Conservation (phyloP, 345 rosid species). For the Raphanus sativus region DNA sequence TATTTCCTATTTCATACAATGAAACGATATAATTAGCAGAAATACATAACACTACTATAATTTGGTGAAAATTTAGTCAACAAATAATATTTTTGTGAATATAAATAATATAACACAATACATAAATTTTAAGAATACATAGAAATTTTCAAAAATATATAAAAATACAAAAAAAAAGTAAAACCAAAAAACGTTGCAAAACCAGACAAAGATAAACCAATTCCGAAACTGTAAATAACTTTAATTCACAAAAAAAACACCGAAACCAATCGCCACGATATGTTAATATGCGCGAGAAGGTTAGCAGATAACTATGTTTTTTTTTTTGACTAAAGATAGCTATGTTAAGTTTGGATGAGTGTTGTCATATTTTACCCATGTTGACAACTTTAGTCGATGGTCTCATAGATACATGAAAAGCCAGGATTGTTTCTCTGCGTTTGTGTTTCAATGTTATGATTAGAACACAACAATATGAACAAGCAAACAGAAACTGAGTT, state of each 20-base stretch:
- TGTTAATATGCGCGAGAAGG: not conserved
- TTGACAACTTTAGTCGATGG: not conserved
- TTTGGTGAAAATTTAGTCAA: not conserved
- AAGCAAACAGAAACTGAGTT: too few relatives aligned
- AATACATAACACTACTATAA: not conserved
- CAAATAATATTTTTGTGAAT: not conserved
- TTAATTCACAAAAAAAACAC: not conserved
- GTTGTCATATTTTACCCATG: not conserved
- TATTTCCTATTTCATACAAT: too few relatives aligned
- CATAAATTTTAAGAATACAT: not conserved
- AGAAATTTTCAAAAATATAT: not conserved
- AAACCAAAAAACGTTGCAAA: not conserved
- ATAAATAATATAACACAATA: not conserved
- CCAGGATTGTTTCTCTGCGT: not conserved
- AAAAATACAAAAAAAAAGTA: not conserved
- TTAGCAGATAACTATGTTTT: not conserved
- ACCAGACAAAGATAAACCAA: not conserved
- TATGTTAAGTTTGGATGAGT: not conserved
- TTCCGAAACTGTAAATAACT: not conserved
- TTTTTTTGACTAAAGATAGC: not conserved
- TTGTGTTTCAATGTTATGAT: not conserved
- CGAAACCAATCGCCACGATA: not conserved
- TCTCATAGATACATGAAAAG: not conserved
- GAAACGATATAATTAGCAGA: too few relatives aligned
- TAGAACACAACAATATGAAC: too few relatives aligned